Conservation (phyloP, 192 early-diverging fungal genomes). For the Umbelopsis ramanniana region DNA sequence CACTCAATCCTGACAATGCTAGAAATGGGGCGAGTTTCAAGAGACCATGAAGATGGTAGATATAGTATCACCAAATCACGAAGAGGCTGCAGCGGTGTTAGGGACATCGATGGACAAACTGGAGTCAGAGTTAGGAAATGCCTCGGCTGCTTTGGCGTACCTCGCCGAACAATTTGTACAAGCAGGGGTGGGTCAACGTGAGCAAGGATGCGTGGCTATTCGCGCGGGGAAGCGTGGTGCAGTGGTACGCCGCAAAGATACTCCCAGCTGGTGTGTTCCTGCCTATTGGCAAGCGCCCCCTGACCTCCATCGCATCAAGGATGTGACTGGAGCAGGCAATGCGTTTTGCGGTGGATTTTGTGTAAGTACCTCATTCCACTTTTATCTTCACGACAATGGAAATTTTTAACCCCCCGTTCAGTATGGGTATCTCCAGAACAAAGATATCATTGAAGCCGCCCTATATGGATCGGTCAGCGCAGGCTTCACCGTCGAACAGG, state of each 20-base stretch:
- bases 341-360: constrained; percentile 51
- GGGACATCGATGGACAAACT: constrained; percentile 25
- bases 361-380: too few relatives aligned
- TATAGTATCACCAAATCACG: constrained; percentile 50
- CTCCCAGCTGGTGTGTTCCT: constrained; percentile 31
- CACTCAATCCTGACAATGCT: too few relatives aligned
- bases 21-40: constrained; percentile 21
- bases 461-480: constrained; percentile 46
- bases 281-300: constrained; percentile 38
- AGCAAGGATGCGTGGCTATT: constrained; percentile 41
- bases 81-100: constrained; percentile 45
- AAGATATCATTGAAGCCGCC: constrained; percentile 37
- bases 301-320: constrained; percentile 19
- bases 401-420: too few relatives aligned
- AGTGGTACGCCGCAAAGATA: constrained; percentile 17
- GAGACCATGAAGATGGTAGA: constrained; percentile 32
- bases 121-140: constrained; percentile 1
- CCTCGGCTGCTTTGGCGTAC: constrained; percentile 6
- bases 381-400: too few relatives aligned
- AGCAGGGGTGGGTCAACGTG: constrained; percentile 9
- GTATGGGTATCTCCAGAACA: constrained; percentile 32
- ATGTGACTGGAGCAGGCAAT: constrained; percentile 54
- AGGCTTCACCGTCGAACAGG: constrained; percentile 47
- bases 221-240: constrained; percentile 42
- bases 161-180: constrained; percentile 32